phyloP scores from a whole-genome alignment of 257 asterid genomes.

The Capsicum pubescens region DNA sequence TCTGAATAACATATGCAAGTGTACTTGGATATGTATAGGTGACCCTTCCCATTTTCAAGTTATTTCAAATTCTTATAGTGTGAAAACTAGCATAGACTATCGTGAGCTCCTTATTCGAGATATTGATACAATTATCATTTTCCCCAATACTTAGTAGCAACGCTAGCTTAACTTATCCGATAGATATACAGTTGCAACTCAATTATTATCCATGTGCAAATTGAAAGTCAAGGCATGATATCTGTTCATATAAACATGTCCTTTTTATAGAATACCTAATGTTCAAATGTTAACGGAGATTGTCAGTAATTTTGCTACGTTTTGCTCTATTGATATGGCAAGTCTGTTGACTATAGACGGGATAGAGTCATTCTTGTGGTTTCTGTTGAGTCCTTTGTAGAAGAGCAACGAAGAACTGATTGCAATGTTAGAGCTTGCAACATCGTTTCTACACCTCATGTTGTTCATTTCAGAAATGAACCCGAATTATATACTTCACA shows the following conservation, averaged over 20 bases:
- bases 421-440: slow-evolving; percentile 80
- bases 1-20: neutral
- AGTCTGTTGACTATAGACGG: slow-evolving; percentile 3
- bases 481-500: slow-evolving; percentile 80
- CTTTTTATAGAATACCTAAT: neutral
- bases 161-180: no score
- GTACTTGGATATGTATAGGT: neutral
- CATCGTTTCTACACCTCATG: slow-evolving; percentile 87
- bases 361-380: slow-evolving; percentile 29
- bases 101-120: neutral
- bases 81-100: neutral
- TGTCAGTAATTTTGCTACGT: neutral
- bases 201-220: no score
- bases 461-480: slow-evolving; percentile 84
- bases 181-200: no score
- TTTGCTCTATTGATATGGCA: neutral
- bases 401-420: slow-evolving; percentile 71
- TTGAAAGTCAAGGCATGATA: neutral
- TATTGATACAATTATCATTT: neutral
- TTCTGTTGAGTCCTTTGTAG: slow-evolving; percentile 82
- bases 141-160: neutral
- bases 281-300: neutral
- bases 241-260: neutral
- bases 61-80: neutral
- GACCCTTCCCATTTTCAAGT: neutral